Evolutionary conservation across 75 land plant genomes (phyloP), one percentile per base, ranked within the genome.

Genomic region (Cunninghamia lanceolata): DNA sequence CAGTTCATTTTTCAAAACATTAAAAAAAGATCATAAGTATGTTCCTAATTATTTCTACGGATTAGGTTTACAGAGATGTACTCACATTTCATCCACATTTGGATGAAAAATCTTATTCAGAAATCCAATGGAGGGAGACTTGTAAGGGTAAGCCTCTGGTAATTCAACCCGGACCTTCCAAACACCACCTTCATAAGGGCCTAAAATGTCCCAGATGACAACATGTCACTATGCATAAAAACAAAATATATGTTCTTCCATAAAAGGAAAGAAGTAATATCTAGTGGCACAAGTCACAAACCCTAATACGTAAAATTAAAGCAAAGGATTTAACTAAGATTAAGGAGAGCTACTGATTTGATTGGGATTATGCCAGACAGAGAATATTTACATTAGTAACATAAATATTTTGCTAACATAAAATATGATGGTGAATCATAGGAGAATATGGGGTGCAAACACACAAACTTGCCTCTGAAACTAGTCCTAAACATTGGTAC

Each of bases 131-230:
- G 99, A 96, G 50, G 99, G 99, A 85, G 99, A 95, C 86, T 96
- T 96, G 94, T 96, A 96, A 38, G 99, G 99, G 84, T 96, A 96
- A 82, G 95, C 95, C 88, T 95, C 97, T 71, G 99, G 99, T 63
- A 96, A 91, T 89, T 95, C 99, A 56, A 95, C 99, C 8, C 93
- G 94, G 54, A 96, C 90, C 88, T 95, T 96, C 99, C 99, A 96
- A 59, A 93, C 92, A 19, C 99, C 99, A 88, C 94, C 95, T 87
- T 94, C 93, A 88, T 96, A 96, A 77, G 93, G 93, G 82, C 99
- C 99, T 96, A 88, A 54, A 87, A 88, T 28, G n/a, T 77, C 42
- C 46, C 82, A 80, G 5, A n/a, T 45, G 42, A 25, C 46, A 80
- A 43, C 82, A 80, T 80, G 50, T 80, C 46, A 80, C 30, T 32